phyloP scores from a whole-genome alignment of 495 filamentous ascomycete genomes.

The Pseudomonodictys pantanalensis region DNA sequence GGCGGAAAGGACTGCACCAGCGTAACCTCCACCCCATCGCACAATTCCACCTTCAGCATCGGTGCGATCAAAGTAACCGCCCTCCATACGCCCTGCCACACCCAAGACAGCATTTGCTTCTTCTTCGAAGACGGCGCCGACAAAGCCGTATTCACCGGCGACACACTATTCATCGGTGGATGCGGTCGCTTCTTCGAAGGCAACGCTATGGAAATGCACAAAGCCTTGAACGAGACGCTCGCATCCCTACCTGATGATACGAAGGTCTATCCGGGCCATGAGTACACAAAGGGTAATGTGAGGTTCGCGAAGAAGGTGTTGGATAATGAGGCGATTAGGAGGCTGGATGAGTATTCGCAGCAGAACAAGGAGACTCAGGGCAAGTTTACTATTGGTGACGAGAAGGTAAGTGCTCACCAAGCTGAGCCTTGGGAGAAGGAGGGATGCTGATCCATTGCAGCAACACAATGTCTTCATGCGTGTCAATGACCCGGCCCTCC shows the following conservation, averaged over 20 bases:
- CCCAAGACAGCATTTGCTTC: conserved; percentile 96
- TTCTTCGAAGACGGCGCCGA: conserved; percentile 72
- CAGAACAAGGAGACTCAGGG: conserved; percentile 85
- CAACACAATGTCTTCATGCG: conserved; percentile 97
- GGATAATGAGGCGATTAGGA: conserved; percentile 69
- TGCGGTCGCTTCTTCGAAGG: conserved; percentile 99
- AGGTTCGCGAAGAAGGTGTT: conserved; percentile 75
- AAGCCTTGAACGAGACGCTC: conserved; percentile 81
- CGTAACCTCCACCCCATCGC: conserved; percentile 68
- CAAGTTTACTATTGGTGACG: conserved; percentile 94
- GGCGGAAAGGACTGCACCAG: conserved; percentile 83
- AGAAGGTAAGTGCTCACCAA: conserved; percentile 67
- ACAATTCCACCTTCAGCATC: conserved; percentile 77
- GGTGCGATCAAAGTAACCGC: conserved; percentile 83
- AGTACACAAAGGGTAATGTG: conserved; percentile 93
- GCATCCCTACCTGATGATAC: conserved; percentile 84
- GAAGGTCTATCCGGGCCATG: conserved; percentile 90
- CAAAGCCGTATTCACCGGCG: conserved; percentile 87
- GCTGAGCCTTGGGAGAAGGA: not conserved
- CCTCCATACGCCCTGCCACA: conserved; percentile 96
- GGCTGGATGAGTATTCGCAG: conserved; percentile 71
- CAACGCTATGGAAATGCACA: conserved; percentile 84
- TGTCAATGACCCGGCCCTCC: conserved; percentile 76
- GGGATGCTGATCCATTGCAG: conserved; percentile 45
- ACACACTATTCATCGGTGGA: conserved; percentile 85